Evolutionary conservation across 2,329 filamentous ascomycete species (phyloP).

Genomic region (Pseudogymnoascus verrucosus): DNA sequence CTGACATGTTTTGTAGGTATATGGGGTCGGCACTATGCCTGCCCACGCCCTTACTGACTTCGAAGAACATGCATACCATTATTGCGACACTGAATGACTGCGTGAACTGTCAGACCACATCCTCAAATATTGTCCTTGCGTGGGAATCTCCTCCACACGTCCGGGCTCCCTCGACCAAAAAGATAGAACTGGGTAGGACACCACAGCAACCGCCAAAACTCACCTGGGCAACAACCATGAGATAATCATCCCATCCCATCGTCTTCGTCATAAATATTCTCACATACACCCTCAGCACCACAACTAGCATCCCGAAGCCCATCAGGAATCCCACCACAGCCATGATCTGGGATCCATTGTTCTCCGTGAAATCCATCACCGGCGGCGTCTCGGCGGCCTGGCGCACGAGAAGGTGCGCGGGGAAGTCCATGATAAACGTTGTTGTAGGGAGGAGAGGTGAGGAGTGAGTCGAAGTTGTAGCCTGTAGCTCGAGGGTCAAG

Average conservation of each 20-base stretch:
- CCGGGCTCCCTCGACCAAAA: background rate
- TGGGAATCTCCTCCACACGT: background rate
- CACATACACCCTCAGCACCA: slow-evolving; percentile 35
- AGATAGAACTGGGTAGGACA: slow-evolving; percentile 18
- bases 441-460: background rate
- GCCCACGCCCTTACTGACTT: background rate
- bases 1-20: background rate
- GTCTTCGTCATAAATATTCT: slow-evolving; percentile 36
- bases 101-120: background rate
- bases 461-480: background rate
- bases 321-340: slow-evolving; percentile 32
- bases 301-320: slow-evolving; percentile 28
- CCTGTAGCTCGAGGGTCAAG: background rate
- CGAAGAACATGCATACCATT: slow-evolving; percentile 12
- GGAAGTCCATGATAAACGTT: background rate
- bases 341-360: slow-evolving; percentile 30
- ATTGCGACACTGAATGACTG: slow-evolving; percentile 23
- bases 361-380: slow-evolving; percentile 23
- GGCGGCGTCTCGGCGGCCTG: background rate
- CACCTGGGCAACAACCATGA: slow-evolving; percentile 36
- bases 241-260: slow-evolving; percentile 39
- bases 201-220: slow-evolving; percentile 15
- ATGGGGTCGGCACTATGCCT: background rate
- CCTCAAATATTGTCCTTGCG: background rate
- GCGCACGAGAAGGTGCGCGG: background rate